phyloP scores from a whole-genome alignment of 176 grass and related monocot species.

The Carex myosuroides region DNA sequence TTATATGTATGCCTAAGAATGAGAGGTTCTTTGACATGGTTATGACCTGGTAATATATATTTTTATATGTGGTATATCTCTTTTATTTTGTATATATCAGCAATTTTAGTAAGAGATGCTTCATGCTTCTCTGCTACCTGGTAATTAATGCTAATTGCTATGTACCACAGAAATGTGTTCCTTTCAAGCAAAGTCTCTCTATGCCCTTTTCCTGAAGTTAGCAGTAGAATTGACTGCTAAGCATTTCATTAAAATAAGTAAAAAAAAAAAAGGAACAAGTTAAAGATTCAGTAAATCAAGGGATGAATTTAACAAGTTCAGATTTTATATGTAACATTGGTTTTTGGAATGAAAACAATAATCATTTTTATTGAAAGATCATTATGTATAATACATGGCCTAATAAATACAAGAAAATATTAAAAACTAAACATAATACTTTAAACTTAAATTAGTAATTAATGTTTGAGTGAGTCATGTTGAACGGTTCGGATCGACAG shows the following conservation, averaged over 20 bases:
- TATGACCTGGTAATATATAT: conserved; percentile 9
- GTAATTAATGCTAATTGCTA: neutral
- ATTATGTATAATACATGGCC: no score
- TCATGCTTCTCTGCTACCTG: neutral
- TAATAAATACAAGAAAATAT: no score
- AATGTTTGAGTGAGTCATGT: no score
- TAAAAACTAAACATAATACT: no score
- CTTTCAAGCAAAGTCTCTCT: conserved; percentile 4
- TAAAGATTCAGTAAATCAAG: neutral
- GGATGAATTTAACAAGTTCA: neutral
- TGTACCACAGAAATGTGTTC: neutral
- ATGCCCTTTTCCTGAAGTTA: neutral
- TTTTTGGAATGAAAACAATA: no score
- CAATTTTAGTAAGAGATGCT: neutral
- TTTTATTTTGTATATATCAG: neutral
- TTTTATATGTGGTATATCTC: neutral
- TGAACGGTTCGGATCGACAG: no score
- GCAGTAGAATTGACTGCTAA: neutral
- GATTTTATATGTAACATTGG: no score
- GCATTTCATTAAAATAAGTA: neutral
- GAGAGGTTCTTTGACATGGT: conserved; percentile 5
- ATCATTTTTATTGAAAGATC: no score
- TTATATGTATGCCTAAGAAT: conserved; percentile 15
- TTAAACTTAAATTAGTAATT: no score
- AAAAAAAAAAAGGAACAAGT: no score